Base-by-base conservation (phyloP, 208 protist genomes). In the Trypanosoma cruzi region DNA sequence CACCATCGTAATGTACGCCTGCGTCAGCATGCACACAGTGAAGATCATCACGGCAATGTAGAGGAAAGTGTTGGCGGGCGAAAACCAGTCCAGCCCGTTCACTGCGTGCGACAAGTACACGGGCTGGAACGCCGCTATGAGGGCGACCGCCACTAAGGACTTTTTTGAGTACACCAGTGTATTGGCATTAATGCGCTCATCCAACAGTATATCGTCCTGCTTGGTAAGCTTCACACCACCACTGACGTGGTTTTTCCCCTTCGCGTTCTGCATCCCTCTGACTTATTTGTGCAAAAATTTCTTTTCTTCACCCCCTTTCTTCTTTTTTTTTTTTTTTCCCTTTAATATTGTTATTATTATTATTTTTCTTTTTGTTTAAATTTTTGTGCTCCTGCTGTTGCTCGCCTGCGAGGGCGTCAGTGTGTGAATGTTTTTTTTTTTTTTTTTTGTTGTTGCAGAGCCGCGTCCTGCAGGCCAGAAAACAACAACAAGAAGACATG, bases 1-100 rank as follows among this genome's bases (percentile, higher is more conserved):
- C 24, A 95, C 77, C 91, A 96, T 96, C 54, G 93, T 84, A 24
- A 56, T 81, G 73, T 96, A 96, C 48, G 88, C 88, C 80, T 95
- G 81, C 50, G 71, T 58, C 56, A 96, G 74, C 87, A 94, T 89
- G 68, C 87, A 93, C 8, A 85, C 82, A 4, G 85, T 92, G 59
- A 67, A 77, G 40, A 65, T 64, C 22, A 73, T 76, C 22, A 93
- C 82, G 26, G 75, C 22, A 13, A 83, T 34, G 77, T 89, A 96
- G 16, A 96, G 79, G 11, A 73, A 49, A 10, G 79, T 26, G 77
- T 96, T 90, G n/a, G 75, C 55, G 16, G 76, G 73, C 14, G 48
- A 48, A 1, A 68, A 46, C 87, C 86, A 93, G 57, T 90, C 79
- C 31, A 96, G 53, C 36, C 80, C 84, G 54, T 96, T 91, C 65